Evolutionary conservation across 495 filamentous ascomycete species (phyloP).

Genomic region (Aspergillus funiculosus): DNA sequence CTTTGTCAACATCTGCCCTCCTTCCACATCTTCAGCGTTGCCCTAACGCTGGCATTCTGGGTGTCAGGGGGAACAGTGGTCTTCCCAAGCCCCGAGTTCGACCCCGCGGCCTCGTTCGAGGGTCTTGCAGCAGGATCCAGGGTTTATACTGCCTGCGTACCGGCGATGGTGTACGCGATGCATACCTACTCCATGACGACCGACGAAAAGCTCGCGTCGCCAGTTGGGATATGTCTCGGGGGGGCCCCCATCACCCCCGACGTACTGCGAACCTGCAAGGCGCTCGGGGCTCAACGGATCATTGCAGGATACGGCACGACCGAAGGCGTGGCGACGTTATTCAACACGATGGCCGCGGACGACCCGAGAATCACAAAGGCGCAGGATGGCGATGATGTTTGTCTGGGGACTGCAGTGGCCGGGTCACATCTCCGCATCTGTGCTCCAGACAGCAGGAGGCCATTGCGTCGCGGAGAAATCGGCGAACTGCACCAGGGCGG

Average conservation of each 20-base stretch:
- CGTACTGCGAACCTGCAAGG: slow-evolving; percentile 22
- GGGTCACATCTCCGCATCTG: slow-evolving; percentile 35
- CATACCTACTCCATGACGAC: no score
- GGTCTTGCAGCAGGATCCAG: slow-evolving; percentile 21
- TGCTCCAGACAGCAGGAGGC: slow-evolving; percentile 18
- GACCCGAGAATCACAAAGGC: not conserved
- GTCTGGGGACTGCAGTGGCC: slow-evolving; percentile 22
- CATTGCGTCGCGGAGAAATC: slow-evolving; percentile 1
- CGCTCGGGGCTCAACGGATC: slow-evolving; percentile 22
- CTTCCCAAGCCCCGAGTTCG: slow-evolving; percentile 27
- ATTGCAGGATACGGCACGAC: slow-evolving; percentile 36
- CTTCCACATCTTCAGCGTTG: slow-evolving; percentile 35
- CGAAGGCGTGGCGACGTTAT: slow-evolving; percentile 26
- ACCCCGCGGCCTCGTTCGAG: slow-evolving; percentile 26
- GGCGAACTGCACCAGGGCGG: not conserved
- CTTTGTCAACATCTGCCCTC: slow-evolving; percentile 34
- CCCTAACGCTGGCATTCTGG: slow-evolving; percentile 29
- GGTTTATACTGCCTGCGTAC: slow-evolving; percentile 30
- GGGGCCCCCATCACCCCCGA: slow-evolving; percentile 28
- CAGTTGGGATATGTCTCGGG: slow-evolving; percentile 24
- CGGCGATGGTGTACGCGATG: slow-evolving; percentile 27
- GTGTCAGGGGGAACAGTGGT: slow-evolving; percentile 29
- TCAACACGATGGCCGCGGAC: slow-evolving; percentile 11
- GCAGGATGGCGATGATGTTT: slow-evolving; percentile 17
- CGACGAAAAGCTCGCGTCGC: slow-evolving; percentile 16